A percentile compares a stretch with the other conserved stretches of the same genome.
These are phyloP conservation scores for Carex pumila DNA, from an alignment of 176 grass and related monocot genomes.

Conservation along the genomic window DNA sequence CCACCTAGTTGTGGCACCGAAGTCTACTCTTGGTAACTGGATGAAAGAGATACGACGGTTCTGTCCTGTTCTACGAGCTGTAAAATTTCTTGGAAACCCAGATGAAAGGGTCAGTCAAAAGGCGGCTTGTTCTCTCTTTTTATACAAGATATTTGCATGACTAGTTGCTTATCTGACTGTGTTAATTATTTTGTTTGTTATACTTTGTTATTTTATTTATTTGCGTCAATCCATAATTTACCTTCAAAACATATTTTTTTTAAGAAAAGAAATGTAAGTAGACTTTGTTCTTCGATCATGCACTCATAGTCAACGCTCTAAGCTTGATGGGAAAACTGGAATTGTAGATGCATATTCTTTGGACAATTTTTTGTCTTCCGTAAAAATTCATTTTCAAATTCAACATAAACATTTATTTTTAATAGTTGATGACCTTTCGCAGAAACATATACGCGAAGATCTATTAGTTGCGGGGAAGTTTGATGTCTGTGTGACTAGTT, in stretches of 20 bases:
- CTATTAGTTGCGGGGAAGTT: constrained; percentile 69
- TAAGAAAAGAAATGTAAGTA: neutral
- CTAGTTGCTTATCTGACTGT: neutral
- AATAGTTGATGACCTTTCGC: neutral
- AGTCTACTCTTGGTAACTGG: constrained; percentile 99
- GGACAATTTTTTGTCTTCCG: neutral
- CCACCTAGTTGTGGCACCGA: constrained; percentile 94
- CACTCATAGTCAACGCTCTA: neutral
- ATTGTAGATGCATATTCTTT: neutral
- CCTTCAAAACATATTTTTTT: neutral
- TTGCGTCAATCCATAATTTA: neutral
- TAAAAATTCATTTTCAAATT: neutral
- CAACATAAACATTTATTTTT: neutral
- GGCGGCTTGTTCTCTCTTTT: neutral
- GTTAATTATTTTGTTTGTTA: neutral
- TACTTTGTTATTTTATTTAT: neutral
- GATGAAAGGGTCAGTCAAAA: constrained; percentile 75
- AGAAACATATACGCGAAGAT: constrained; percentile 61
- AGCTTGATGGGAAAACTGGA: neutral
- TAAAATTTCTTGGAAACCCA: constrained; percentile 91
- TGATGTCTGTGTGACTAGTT: constrained; percentile 72
- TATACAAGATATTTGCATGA: neutral
- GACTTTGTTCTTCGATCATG: neutral
- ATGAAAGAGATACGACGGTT: constrained; percentile 92
- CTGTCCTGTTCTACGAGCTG: constrained; percentile 74